These are phyloP conservation scores for Exophiala alcalophila DNA, from an alignment of 2,329 filamentous ascomycete genomes.

Conservation along the genomic window DNA sequence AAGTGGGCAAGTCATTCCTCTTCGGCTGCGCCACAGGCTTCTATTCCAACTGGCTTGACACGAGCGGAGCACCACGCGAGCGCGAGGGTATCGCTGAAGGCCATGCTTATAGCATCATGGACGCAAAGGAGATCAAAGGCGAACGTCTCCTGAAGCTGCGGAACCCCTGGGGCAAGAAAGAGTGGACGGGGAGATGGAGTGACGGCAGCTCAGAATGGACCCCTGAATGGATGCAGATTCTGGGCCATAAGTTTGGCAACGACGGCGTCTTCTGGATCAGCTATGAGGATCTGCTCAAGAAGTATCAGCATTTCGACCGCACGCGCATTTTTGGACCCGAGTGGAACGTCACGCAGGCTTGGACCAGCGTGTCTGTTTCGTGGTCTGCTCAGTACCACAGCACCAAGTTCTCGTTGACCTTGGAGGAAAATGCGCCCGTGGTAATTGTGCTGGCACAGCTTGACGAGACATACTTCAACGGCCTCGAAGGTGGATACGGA, in stretches of 20 bases:
- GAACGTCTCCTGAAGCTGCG: slow-evolving; percentile 58
- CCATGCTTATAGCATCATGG: slow-evolving; percentile 59
- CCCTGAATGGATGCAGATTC: slow-evolving; percentile 68
- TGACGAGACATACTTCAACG: slow-evolving; percentile 60
- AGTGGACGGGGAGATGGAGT: slow-evolving; percentile 79
- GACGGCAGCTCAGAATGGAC: slow-evolving; percentile 86
- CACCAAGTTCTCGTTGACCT: slow-evolving; percentile 57
- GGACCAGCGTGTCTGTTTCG: slow-evolving; percentile 59
- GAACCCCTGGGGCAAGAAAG: slow-evolving; percentile 78
- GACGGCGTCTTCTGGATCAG: slow-evolving; percentile 67
- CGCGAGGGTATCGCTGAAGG: slow-evolving; percentile 43
- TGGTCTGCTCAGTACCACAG: slow-evolving; percentile 59
- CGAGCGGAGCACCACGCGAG: slow-evolving; percentile 15
- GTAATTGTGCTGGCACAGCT: slow-evolving; percentile 61
- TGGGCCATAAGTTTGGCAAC: slow-evolving; percentile 72
- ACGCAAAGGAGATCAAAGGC: slow-evolving; percentile 59
- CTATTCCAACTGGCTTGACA: slow-evolving; percentile 30
- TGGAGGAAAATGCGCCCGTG: slow-evolving; percentile 52
- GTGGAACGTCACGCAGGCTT: slow-evolving; percentile 60
- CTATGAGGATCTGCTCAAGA: slow-evolving; percentile 56
- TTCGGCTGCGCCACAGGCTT: slow-evolving; percentile 48
- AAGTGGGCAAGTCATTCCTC: slow-evolving; percentile 73
- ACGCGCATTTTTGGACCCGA: slow-evolving; percentile 60
- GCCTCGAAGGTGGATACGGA: slow-evolving; percentile 55
- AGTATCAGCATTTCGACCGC: slow-evolving; percentile 60